Evolutionary conservation across 495 filamentous ascomycete genomes (phyloP).

Genomic region (Penicillium nucicola): DNA sequence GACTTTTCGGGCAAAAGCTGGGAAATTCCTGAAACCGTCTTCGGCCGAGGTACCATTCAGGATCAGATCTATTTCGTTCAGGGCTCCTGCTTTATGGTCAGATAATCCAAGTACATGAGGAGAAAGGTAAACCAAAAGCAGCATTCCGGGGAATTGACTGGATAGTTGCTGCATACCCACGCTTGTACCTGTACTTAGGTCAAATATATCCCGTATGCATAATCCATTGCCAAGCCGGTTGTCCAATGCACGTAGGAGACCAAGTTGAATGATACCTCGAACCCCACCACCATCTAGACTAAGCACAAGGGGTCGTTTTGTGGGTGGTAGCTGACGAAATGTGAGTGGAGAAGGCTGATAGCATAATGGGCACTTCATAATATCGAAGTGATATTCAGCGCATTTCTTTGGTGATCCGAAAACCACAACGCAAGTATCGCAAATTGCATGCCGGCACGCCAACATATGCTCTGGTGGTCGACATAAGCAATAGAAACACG

Average conservation of each 20-base stretch:
- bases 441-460: conserved; percentile 31
- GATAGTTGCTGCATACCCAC: conserved; percentile 33
- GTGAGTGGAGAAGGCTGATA: conserved; percentile 29
- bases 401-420: conserved; percentile 11
- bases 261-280: conserved; percentile 48
- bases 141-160: background rate
- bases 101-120: background rate
- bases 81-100: background rate
- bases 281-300: conserved; percentile 57
- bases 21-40: conserved; percentile 8
- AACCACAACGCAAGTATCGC: conserved; percentile 25
- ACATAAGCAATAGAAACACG: conserved; percentile 29
- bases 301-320: conserved; percentile 51
- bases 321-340: conserved; percentile 30
- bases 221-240: conserved; percentile 32
- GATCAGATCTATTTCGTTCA: conserved; percentile 1
- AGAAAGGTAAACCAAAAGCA: background rate
- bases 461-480: conserved; percentile 28
- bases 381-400: conserved; percentile 17
- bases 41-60: conserved; percentile 3
- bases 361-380: conserved; percentile 32
- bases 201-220: conserved; percentile 44
- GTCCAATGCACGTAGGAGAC: conserved; percentile 43
- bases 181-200: conserved; percentile 51
- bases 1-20: conserved; percentile 8